These are phyloP conservation scores for Aspergillus ochraceoroseus DNA, from an alignment of 2,329 filamentous ascomycete species.

Conservation along the genomic window DNA sequence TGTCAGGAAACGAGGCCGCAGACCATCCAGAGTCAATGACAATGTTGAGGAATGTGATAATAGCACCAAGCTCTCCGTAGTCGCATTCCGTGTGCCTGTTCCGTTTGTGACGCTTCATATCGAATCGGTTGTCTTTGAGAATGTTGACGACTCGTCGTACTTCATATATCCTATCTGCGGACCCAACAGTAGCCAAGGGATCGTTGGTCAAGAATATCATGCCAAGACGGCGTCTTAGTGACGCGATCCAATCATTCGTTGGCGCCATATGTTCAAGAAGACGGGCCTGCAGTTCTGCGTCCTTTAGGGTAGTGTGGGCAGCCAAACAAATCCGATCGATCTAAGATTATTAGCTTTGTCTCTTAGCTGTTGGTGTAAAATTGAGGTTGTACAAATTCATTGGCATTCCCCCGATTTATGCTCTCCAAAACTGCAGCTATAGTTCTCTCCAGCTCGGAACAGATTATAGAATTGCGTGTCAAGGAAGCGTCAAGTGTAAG, in stretches of 20 bases:
- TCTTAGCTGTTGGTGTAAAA: background rate
- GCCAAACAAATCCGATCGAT: slow-evolving; percentile 26
- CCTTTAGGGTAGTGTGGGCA: slow-evolving; percentile 35
- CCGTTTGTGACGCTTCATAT: slow-evolving; percentile 27
- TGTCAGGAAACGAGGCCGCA: slow-evolving; percentile 30
- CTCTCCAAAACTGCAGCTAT: slow-evolving; percentile 32
- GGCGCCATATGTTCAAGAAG: slow-evolving; percentile 41
- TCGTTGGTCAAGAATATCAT: slow-evolving; percentile 33
- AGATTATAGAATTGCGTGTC: slow-evolving; percentile 28
- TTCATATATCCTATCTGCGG: slow-evolving; percentile 27
- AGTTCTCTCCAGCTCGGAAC: slow-evolving; percentile 32
- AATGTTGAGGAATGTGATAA: slow-evolving; percentile 65
- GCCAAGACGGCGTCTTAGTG: slow-evolving; percentile 41
- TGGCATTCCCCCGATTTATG: slow-evolving; percentile 18
- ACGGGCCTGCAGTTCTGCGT: slow-evolving; percentile 38
- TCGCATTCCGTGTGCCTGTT: slow-evolving; percentile 42
- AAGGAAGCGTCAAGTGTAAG: slow-evolving; percentile 36
- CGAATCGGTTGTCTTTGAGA: slow-evolving; percentile 32
- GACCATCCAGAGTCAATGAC: slow-evolving; percentile 62
- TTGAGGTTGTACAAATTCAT: slow-evolving; percentile 22
- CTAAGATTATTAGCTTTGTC: slow-evolving; percentile 23
- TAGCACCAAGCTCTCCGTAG: slow-evolving; percentile 63
- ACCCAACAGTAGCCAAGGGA: slow-evolving; percentile 26
- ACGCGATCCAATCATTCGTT: slow-evolving; percentile 33
- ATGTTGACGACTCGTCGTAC: slow-evolving; percentile 29